Base-by-base conservation (phyloP, 1,284 basidiomycete genomes). In the Tilletia horrida region DNA sequence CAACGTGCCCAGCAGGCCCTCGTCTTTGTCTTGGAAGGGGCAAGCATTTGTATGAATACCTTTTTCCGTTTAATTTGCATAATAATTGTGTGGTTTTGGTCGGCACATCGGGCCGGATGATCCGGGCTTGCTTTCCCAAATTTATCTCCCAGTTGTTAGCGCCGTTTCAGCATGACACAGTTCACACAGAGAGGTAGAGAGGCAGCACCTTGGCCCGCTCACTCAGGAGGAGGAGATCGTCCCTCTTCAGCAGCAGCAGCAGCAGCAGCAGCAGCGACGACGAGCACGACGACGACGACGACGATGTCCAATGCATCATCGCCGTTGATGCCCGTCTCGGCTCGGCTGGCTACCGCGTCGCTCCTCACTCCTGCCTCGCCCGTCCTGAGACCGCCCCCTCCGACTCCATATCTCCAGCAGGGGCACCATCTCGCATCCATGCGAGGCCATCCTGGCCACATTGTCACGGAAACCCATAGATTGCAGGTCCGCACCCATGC, bases 401-500 rank as follows among this genome's bases (percentile, higher is more conserved):
- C 47, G 47, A 48, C 47, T 8, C 47, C 47, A 25, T 48, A 48
- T n/a, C 47, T 48, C n/a, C 47, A 48, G 47, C 47, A 48, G 47
- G n/a, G 18, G 18, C 18, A n/a, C n/a, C n/a, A 11, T 25, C 47
- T 25, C 11, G n/a, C 47, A n/a, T 48, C 47, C 9, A 48, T 48
- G 47, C 35, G 35, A 40, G 35, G 35, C 35, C 35, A 40, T 11
- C 35, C 35, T 11, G 35, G 35, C 27, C 55, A 59, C 55, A 59
- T 9, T 27, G 55, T 59, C 27, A 35, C 55, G 45, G 78, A 80
- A 67, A 80, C 79, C 1, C 61, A 71, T 23, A 72, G 69, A 18
- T 75, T 81, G 40, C 72, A 76, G 61, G 73, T 81, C 16, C 71
- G 78, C 47, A 78, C 78, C 0, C 79, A 81, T 43, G 62, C 35